Evolutionary conservation across 2,329 filamentous ascomycete species (phyloP).

Genomic region (Ustulina deusta): DNA sequence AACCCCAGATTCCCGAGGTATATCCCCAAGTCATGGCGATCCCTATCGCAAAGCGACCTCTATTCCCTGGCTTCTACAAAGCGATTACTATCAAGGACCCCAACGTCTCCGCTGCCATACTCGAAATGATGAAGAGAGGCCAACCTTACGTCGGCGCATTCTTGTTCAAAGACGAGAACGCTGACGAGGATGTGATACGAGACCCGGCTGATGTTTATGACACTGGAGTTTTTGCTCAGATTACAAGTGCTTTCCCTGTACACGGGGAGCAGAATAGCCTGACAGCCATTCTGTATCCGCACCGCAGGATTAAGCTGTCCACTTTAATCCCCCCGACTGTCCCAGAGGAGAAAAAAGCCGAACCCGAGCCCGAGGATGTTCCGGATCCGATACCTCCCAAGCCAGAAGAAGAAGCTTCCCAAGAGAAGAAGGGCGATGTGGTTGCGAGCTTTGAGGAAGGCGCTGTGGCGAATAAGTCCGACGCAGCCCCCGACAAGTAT

Average conservation of each 20-base stretch:
- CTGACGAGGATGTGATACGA: conserved; percentile 93
- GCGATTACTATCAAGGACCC: conserved; percentile 96
- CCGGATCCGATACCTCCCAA: conserved; percentile 72
- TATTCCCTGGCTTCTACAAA: conserved; percentile 99
- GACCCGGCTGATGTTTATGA: conserved; percentile 93
- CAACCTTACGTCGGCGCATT: conserved; percentile 98
- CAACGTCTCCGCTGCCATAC: conserved; percentile 89
- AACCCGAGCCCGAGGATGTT: conserved; percentile 60
- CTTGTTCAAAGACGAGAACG: conserved; percentile 94
- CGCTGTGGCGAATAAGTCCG: conserved; percentile 70
- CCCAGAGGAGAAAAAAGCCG: conserved; percentile 64
- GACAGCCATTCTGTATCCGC: conserved; percentile 95
- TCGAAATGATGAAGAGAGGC: conserved; percentile 95
- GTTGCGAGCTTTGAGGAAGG: conserved; percentile 97
- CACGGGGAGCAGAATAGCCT: conserved; percentile 86
- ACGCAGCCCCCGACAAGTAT: conserved; percentile 68
- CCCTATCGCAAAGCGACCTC: conserved; percentile 89
- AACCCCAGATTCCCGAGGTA: conserved; percentile 90
- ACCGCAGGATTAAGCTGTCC: conserved; percentile 92
- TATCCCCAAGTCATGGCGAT: conserved; percentile 99
- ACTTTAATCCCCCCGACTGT: conserved; percentile 77
- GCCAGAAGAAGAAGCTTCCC: conserved; percentile 63
- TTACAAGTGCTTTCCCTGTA: conserved; percentile 94
- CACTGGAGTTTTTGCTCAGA: conserved; percentile 96
- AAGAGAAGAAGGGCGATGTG: conserved; percentile 88